These are phyloP conservation scores for Lactifluus volemus DNA, from an alignment of 768 basidiomycete species.

Conservation along the genomic window DNA sequence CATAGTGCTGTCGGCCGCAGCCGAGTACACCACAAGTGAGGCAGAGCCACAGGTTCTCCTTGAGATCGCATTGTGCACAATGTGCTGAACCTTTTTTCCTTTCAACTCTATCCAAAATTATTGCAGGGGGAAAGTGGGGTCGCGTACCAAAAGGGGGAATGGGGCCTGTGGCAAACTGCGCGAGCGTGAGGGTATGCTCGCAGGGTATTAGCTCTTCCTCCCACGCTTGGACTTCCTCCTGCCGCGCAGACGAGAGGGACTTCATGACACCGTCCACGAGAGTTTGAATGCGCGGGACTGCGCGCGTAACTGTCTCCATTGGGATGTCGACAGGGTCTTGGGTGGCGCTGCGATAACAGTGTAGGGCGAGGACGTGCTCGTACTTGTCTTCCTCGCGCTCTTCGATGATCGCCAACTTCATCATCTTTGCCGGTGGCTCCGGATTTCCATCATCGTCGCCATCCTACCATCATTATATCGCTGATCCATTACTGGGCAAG, in stretches of 20 bases:
- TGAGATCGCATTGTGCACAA: constrained; percentile 77
- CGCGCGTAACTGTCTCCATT: constrained; percentile 35
- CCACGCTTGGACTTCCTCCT: constrained; percentile 96
- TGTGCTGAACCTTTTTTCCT: constrained; percentile 60
- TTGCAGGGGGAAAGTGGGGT: background rate
- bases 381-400: constrained; percentile 89
- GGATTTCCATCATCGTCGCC: constrained; percentile 40
- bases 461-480: background rate
- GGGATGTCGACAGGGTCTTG: constrained; percentile 35
- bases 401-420: constrained; percentile 78
- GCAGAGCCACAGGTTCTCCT: constrained; percentile 93
- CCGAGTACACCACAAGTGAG: constrained; percentile 83
- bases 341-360: constrained; percentile 69
- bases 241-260: constrained; percentile 80
- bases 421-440: constrained; percentile 85
- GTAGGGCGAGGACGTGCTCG: constrained; percentile 52
- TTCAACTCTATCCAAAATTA: background rate
- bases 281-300: constrained; percentile 37
- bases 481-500: too few species aligned
- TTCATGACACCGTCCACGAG: constrained; percentile 65
- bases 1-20: constrained; percentile 82
- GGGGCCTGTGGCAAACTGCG: constrained; percentile 38
- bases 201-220: constrained; percentile 89
- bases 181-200: constrained; percentile 61
- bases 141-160: constrained; percentile 48